Percentiles rank a stretch among this genome's conserved stretches.
These are phyloP conservation scores for Parachaetomium inaequale DNA, from an alignment of 495 filamentous ascomycete species.

Conservation along the genomic window DNA sequence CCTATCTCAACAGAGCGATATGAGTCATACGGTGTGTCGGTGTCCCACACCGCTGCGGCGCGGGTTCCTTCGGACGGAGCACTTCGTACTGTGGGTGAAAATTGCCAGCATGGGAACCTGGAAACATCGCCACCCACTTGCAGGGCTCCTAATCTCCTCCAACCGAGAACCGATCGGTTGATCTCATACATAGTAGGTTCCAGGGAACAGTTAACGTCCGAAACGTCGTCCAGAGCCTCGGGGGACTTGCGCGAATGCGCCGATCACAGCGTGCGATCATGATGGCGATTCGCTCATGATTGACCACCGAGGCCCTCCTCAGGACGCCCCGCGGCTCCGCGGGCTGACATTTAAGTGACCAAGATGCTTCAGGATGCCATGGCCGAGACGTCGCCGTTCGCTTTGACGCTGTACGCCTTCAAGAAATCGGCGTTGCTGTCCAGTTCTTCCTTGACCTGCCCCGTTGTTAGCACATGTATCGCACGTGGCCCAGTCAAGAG, in stretches of 20 bases:
- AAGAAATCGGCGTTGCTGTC: conserved; percentile 62
- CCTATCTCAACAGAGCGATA: background rate
- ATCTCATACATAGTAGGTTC: too few species aligned
- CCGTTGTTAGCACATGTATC: conserved; percentile 19
- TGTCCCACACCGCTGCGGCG: background rate
- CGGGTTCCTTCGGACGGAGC: too few species aligned
- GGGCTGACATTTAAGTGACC: background rate
- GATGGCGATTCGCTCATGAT: background rate
- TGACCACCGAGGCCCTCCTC: background rate
- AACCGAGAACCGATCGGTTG: background rate
- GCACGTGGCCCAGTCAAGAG: background rate
- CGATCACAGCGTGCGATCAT: background rate
- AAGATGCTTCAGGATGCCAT: conserved; percentile 22
- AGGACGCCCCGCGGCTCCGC: background rate
- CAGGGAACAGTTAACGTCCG: too few species aligned
- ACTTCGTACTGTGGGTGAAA: too few species aligned
- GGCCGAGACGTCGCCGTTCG: conserved; percentile 32
- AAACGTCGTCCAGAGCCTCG: background rate
- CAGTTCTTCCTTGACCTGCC: conserved; percentile 40
- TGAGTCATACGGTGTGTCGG: background rate
- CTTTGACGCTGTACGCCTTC: conserved; percentile 57
- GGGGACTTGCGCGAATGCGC: background rate
- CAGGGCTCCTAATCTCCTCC: background rate
- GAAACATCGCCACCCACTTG: too few species aligned
- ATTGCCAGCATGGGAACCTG: too few species aligned